Percentiles rank a stretch among this genome's conserved stretches.
phyloP scores from a whole-genome alignment of 2,329 filamentous ascomycete species.

The Emergomyces orientalis region DNA sequence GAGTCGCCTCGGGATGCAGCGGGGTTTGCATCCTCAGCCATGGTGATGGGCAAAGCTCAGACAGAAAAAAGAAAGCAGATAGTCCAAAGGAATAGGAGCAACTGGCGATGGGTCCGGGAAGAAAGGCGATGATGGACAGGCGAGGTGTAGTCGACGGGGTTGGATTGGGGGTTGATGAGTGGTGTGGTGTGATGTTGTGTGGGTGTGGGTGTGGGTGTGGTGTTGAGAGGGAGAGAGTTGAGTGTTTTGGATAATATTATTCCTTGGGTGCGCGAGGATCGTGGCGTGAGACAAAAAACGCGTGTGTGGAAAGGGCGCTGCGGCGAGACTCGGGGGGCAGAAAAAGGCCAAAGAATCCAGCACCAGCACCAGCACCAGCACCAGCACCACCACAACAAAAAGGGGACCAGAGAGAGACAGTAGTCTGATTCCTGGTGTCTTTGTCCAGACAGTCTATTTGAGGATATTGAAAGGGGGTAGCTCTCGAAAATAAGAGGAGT shows the following conservation, averaged over 20 bases:
- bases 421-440: background rate
- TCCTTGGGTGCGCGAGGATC: conserved; percentile 18
- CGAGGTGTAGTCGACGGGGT: background rate
- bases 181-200: background rate
- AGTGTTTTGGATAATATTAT: conserved; percentile 18
- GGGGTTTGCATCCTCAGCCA: conserved; percentile 33
- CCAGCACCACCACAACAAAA: background rate
- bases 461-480: background rate
- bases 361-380: background rate
- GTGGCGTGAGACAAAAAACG: conserved; percentile 23
- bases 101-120: background rate
- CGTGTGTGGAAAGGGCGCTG: conserved; percentile 9
- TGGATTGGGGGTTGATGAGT: background rate
- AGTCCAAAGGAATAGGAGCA: conserved; percentile 2
- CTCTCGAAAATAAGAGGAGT: background rate
- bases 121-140: background rate
- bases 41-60: conserved; percentile 15
- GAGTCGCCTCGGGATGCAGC: conserved; percentile 26
- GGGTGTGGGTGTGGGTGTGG: conserved; percentile 20
- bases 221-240: conserved; percentile 21
- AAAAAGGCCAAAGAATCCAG: too few relatives aligned
- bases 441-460: background rate
- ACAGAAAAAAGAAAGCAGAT: background rate
- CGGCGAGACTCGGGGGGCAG: background rate
- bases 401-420: background rate